Base-by-base conservation (phyloP, 176 grass and related monocot genomes). In the Phoenix roebelenii region DNA sequence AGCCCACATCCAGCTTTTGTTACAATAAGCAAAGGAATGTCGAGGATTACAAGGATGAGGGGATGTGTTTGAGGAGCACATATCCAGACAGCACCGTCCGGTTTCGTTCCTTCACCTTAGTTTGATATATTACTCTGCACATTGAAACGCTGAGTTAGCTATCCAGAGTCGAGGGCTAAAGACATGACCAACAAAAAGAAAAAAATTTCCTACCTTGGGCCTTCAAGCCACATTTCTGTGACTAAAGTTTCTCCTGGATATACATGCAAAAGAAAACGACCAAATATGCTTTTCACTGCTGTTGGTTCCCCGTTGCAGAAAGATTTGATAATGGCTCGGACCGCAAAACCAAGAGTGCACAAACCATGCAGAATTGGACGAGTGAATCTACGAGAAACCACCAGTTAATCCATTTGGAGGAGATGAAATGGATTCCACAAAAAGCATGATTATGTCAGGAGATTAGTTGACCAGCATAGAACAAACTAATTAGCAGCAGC, bases 181-280 rank as follows among this genome's bases (percentile, higher is more conserved):
- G 0, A 55, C 19, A 62, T 0, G 52, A 63, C 20, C 50, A 66
- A 23, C 2, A 51, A 25, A 6, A 25, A 35, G 63, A 19, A 44
- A 44, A 4, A 22, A 19, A 9, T 44, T 44, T 44, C 7, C 70
- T 88, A 91, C 93, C 79, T 87, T 59, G 83, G 79, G 44, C 78
- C 76, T 25, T 97, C 72, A 22, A 83, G 72, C 93, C 93, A 97
- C 87, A 97, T 97, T 55, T 91, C 83, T 18, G 84, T 91, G 22
- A 80, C 67, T 9, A 97, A 58, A 59, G 81, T 88, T 30, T 91
- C 87, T 18, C 84, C 81, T 0, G 93, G 87, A 16, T 88, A 97
- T 32, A 92, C 93, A 29, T 88, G 87, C 51, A 92, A 64, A 55
- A 92, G 87, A 59, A 97, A 97, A 17, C 87, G 66, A 1, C 93